Evolutionary conservation across 495 filamentous ascomycete species (phyloP), one percentile per base, ranked within the genome.

Genomic region (Parachaetomium inaequale): DNA sequence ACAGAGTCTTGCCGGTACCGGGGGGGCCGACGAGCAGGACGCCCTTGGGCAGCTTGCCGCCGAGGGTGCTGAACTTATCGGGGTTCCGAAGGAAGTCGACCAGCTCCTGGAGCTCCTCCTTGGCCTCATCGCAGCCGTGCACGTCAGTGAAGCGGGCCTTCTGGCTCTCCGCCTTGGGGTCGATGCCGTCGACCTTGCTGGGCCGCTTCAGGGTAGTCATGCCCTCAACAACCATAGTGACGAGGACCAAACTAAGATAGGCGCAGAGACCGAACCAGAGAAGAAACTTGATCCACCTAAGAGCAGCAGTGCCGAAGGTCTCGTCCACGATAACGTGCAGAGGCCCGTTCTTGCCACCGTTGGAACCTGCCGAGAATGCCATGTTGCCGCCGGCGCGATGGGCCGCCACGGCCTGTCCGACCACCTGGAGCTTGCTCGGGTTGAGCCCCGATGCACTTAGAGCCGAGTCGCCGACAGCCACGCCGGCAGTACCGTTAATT

Each of bases 281-380:
- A 21, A 95, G 50, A 66, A 96, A 95, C 68, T 90, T 95, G 70
- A 92, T 78, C 93, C 91, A 96, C 70, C 91, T 89, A 74, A 97
- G 95, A 53, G 96, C 78, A 7, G 79, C 80, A 63, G 84, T 85
- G 55, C 90, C 85, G 38, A 89, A 78, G 17, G 90, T 89, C 69
- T 98, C 93, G 63, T 97, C 93, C n/a, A 98, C 91, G 21, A 98
- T 91, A 21, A 98, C 94, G 70, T 98, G 90, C 38, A 98, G 79
- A 15, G 93, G 94, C 46, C 85, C 83, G 38, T 86, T 85, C 75
- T 92, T 93, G 3, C 79, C 86, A 47, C 91, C 91, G 71, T 50
- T 63, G 10, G 43, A 14, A 6, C 75, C 68, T 69, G 75, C 59
- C 72, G 76, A 65, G 29, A 84, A 74, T 7, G 82, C 81, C 59